phyloP scores from a whole-genome alignment of 2,329 filamentous ascomycete genomes.

The Fonsecaea erecta region DNA sequence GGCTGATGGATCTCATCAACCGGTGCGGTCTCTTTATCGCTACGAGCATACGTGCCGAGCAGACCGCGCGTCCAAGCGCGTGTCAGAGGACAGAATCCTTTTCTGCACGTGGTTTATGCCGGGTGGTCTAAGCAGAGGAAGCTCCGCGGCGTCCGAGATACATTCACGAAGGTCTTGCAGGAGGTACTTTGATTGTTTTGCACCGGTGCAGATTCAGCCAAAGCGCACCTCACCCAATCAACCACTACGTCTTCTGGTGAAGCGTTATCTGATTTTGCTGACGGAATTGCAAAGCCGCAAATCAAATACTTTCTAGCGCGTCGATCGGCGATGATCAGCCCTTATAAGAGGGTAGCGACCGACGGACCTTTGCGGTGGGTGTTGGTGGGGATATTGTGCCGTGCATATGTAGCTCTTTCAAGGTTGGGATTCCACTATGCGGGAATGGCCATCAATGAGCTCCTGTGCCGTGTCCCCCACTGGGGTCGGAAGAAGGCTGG shows the following conservation, averaged over 20 bases:
- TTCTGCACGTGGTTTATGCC: background rate
- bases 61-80: background rate
- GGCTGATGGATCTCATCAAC: constrained; percentile 15
- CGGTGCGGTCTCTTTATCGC: constrained; percentile 5
- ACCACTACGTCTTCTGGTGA: background rate
- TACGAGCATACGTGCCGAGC: background rate
- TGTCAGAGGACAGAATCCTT: background rate
- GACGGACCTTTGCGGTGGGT: background rate
- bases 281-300: background rate
- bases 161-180: background rate
- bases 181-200: background rate
- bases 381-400: background rate
- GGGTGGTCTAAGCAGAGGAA: background rate
- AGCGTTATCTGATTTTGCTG: background rate
- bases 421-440: background rate
- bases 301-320: background rate
- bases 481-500: background rate
- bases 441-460: background rate
- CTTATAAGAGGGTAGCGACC: background rate
- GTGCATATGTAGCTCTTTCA: background rate
- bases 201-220: background rate
- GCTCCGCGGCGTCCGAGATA: background rate
- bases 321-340: background rate
- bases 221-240: background rate
- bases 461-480: background rate